Evolutionary conservation across 345 rosid genomes (phyloP).

Genomic region (Eucalyptus sideroxylon): DNA sequence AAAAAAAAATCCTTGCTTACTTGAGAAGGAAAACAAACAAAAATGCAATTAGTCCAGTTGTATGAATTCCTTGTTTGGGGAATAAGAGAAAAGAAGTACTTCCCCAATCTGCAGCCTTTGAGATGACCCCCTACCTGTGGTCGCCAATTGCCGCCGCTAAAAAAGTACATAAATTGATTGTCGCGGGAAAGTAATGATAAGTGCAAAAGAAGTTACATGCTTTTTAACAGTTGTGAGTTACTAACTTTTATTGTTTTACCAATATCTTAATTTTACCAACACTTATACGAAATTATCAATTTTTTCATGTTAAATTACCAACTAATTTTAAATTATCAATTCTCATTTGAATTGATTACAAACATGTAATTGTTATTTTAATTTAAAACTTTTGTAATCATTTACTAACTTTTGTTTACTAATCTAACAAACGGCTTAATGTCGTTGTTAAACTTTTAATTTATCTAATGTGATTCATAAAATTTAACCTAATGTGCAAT

Average conservation of each 20-base stretch:
- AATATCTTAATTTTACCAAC: background rate
- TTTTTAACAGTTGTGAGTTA: background rate
- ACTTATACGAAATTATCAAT: background rate
- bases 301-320: background rate
- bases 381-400: background rate
- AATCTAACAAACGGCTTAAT: background rate
- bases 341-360: background rate
- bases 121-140: background rate
- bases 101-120: background rate
- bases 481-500: background rate
- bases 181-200: background rate
- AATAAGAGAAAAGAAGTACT: background rate
- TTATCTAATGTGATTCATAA: background rate
- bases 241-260: background rate
- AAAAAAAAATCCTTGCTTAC: background rate
- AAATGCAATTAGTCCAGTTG: background rate
- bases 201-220: background rate
- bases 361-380: background rate
- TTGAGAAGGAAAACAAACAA: background rate
- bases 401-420: background rate
- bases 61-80: background rate
- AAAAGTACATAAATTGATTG: background rate
- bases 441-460: background rate
- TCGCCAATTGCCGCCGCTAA: background rate
- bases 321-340: background rate